Conservation (phyloP, 352 stramenopile genomes). For the Phytophthora syringae region DNA sequence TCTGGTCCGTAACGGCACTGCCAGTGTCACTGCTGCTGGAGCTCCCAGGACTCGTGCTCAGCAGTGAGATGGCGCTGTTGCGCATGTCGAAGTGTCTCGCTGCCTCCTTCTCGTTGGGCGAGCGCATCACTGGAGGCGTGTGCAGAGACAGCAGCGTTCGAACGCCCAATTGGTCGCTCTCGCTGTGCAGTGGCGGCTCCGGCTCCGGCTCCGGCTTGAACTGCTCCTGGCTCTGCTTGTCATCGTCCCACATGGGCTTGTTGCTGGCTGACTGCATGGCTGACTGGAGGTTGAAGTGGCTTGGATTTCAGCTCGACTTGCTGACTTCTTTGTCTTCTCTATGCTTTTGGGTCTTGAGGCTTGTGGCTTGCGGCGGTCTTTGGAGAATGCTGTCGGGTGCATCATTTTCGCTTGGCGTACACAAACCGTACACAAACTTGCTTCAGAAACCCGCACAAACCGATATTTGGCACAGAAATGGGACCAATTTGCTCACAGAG, state of each 20-base stretch:
- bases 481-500: not conserved
- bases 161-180: constrained; percentile 28
- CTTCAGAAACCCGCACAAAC: constrained; percentile 20
- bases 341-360: constrained; percentile 15
- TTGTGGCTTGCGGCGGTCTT: constrained; percentile 28
- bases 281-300: constrained; percentile 3
- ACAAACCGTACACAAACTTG: constrained; percentile 39
- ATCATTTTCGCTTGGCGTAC: constrained; percentile 26
- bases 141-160: constrained; percentile 32
- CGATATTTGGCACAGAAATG: constrained; percentile 14
- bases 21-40: constrained; percentile 43
- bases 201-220: constrained; percentile 25
- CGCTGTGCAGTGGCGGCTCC: constrained; percentile 16
- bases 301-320: not conserved
- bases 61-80: constrained; percentile 36
- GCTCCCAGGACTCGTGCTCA: constrained; percentile 34
- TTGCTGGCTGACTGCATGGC: constrained; percentile 18
- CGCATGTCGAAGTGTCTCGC: constrained; percentile 31
- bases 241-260: constrained; percentile 33
- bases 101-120: constrained; percentile 20
- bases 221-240: constrained; percentile 11
- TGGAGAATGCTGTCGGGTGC: constrained; percentile 33
- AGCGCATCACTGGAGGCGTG: constrained; percentile 26
- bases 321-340: constrained; percentile 22
- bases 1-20: constrained; percentile 41